Evolutionary conservation across 257 asterid genomes (phyloP).

Genomic region (Scutellaria barbata): DNA sequence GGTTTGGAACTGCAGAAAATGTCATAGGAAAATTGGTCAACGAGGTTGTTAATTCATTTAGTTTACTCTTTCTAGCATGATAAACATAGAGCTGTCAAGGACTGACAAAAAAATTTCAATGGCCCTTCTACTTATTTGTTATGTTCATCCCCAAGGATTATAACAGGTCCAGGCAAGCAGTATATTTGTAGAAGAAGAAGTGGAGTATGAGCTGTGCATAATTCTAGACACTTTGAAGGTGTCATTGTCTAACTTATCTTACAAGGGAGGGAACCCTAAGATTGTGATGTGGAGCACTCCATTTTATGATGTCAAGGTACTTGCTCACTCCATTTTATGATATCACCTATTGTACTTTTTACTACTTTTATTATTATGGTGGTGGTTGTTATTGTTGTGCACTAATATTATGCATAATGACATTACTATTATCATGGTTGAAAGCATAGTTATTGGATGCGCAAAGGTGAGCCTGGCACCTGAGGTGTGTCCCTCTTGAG

Average conservation of each 20-base stretch:
- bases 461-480: too few species aligned
- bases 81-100: slow-evolving; percentile 37
- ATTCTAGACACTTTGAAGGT: slow-evolving; percentile 61
- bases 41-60: slow-evolving; percentile 61
- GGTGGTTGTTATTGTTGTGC: background rate
- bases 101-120: slow-evolving; percentile 35
- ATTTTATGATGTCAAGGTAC: slow-evolving; percentile 69
- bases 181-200: slow-evolving; percentile 83
- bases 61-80: slow-evolving; percentile 37
- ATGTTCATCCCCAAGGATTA: slow-evolving; percentile 48
- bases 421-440: background rate
- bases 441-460: too few species aligned
- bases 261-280: slow-evolving; percentile 48
- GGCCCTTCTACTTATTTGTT: slow-evolving; percentile 45
- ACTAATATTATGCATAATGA: background rate
- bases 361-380: background rate
- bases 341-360: background rate
- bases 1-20: slow-evolving; percentile 74
- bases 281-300: slow-evolving; percentile 68
- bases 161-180: slow-evolving; percentile 75
- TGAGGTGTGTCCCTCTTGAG: too few species aligned
- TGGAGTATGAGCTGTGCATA: slow-evolving; percentile 64
- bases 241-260: slow-evolving; percentile 44
- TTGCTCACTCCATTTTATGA: slow-evolving; percentile 26
- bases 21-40: slow-evolving; percentile 59